These are phyloP conservation scores for Cercospora berteroae DNA, from an alignment of 2,329 filamentous ascomycete species.

Conservation along the genomic window DNA sequence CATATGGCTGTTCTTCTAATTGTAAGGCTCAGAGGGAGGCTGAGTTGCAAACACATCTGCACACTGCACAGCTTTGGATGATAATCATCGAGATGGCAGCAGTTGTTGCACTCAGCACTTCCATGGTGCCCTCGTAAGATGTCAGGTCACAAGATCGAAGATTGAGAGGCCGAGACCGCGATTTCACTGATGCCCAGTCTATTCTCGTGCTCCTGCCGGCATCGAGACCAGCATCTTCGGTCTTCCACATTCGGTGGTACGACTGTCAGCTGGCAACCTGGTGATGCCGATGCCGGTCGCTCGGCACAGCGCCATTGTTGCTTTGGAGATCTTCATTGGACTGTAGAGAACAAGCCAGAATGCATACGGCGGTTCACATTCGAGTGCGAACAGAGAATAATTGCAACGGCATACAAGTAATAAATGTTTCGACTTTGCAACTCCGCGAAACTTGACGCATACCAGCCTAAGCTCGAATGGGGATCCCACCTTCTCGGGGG, in stretches of 20 bases:
- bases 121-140: neutral
- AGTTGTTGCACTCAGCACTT: neutral
- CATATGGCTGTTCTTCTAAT: too few species aligned
- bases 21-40: neutral
- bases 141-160: neutral
- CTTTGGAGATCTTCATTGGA: neutral
- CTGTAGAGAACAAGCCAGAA: neutral
- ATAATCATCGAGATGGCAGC: neutral
- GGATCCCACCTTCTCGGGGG: neutral
- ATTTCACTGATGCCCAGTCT: neutral
- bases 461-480: neutral
- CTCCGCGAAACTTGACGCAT: neutral
- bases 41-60: too few species aligned
- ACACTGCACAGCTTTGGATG: neutral
- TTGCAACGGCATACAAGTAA: neutral
- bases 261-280: neutral
- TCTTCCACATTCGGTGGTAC: neutral
- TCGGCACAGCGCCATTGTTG: neutral
- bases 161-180: neutral
- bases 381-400: neutral
- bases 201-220: neutral
- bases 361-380: neutral
- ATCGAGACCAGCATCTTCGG: neutral
- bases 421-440: neutral
- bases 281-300: neutral